A percentile compares a stretch with the other conserved stretches of the same genome.
Conservation (phyloP, 1,139 yeast genomes). For the Kurtzmaniella natalensis region DNA sequence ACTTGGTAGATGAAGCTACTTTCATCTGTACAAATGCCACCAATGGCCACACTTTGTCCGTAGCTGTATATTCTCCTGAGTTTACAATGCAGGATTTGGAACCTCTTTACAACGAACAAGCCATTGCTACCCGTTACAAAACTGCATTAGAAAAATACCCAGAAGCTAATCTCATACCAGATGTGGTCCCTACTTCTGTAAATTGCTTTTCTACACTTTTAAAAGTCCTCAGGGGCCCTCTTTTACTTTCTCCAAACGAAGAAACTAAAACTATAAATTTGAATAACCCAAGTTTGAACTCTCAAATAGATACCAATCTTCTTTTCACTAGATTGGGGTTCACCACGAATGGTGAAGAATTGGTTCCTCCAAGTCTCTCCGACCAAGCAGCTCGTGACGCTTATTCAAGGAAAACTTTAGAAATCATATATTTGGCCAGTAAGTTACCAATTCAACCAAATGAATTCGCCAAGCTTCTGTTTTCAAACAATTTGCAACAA, state of each 20-base stretch:
- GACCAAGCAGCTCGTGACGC: constrained; percentile 36
- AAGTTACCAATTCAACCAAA: constrained; percentile 20
- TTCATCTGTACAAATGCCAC: constrained; percentile 25
- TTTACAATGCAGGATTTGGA: constrained; percentile 24
- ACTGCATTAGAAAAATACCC: constrained; percentile 25
- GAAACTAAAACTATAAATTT: constrained; percentile 50
- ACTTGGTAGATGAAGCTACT: constrained; percentile 28
- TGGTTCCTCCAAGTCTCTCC: constrained; percentile 54
- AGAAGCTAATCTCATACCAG: constrained; percentile 23
- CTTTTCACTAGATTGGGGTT: constrained; percentile 46
- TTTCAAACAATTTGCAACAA: constrained; percentile 33
- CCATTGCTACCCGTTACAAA: constrained; percentile 27
- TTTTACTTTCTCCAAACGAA: constrained; percentile 37
- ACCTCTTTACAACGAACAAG: constrained; percentile 22
- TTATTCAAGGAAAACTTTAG: constrained; percentile 46
- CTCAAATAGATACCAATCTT: constrained; percentile 53
- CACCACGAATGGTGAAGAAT: constrained; percentile 34
- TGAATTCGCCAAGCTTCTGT: constrained; percentile 36
- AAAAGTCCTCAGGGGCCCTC: constrained; percentile 61
- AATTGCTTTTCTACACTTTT: constrained; percentile 55
- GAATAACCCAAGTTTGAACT: constrained; percentile 43
- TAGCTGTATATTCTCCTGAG: constrained; percentile 29
- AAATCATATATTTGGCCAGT: constrained; percentile 42
- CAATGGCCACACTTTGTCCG: constrained; percentile 27
- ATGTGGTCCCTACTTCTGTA: constrained; percentile 40